Evolutionary conservation across 495 filamentous ascomycete species (phyloP), one percentile per base, ranked within the genome.

Genomic region (Hypoxylon perforatum): DNA sequence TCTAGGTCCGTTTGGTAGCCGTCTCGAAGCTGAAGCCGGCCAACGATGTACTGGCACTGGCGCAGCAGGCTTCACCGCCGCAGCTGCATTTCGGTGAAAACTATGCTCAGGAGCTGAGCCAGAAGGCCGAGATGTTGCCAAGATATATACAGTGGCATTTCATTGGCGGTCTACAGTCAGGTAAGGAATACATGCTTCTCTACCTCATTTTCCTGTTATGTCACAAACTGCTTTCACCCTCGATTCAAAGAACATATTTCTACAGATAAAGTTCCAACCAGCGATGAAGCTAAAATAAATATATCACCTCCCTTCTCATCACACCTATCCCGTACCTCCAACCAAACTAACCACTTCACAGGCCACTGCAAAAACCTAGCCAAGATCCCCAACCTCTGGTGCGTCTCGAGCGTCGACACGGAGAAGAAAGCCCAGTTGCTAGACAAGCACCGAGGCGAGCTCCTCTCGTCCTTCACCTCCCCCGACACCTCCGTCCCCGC

Each of bases 61-160:
- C 42, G 21, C 90, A 96, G 80, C 79, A 86, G 59, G 69, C 83
- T 1, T 81, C 84, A 0, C 75, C 81, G 17, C 64, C 75, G 0
- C 94, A 97, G 41, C 67, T 81, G 50, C 93, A 98, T 78, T 97
- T 97, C 76, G 95, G 95, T 64, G 95, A 99, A 78, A 99, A 99
- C 80, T 99, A 99, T 82, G 84, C 91, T 12, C 93, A 97, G 79
- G 95, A 99, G 74, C 88, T 99, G 41, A 80, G 86, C 49, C 87
- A 94, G 75, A 99, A 99, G 78, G 90, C 93, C 10, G 81, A 84
- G 9, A 70, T 93, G 17, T 86, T 98, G 4, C 95, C 95, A 0
- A 69, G 74, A n/a, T 84, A 80, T 17, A 91, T 99, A 56, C 82
- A 85, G 54, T 99, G 95, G 95, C 95, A 99, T 73, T 97, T 97